Base-by-base conservation (phyloP, 2,329 filamentous ascomycete genomes). In the Cladosporium sphaerospermum region DNA sequence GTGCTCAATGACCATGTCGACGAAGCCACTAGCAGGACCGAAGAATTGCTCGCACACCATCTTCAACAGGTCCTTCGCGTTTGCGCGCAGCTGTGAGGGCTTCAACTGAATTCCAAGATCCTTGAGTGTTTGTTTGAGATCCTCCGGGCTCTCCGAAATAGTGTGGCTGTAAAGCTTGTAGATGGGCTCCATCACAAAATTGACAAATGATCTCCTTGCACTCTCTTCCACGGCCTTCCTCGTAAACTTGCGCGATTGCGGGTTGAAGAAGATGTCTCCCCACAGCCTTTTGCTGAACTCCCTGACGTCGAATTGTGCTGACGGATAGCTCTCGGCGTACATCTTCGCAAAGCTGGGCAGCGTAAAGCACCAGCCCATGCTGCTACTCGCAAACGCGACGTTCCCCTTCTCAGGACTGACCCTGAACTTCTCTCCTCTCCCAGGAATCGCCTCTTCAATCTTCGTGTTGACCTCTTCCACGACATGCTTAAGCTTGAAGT, bases 401-500 rank as follows among this genome's bases (percentile, higher is more conserved):
- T 99, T 99, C 57, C 93, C 93, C 73, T 91, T 96, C 67, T 99
- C 93, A 0, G 93, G 93, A 61, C 92, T 97, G 57, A 99, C 72
- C 59, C 93, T 83, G 70, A 82, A 83, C 56, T 80, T 83, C 64
- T 89, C 88, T 28, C 91, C 90, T 62, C 83, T 82, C 2, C 89
- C 86, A 3, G 93, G 92, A 28, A 90, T 78, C 3, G 88, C 86
- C 67, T 88, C 90, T 67, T 95, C 89, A 64, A 99, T 97, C 61
- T 93, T 77, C 1, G 89, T 96, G 72, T 99, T 99, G 71, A 99
- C 91, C 71, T 97, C 89, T 70, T 99, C 93, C 50, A 99, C 83
- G n/a, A 96, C 90, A 69, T 97, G 91, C 73, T 96, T 97, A 52
- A 99, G 78, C 77, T 99, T 99, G 78, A 96, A 97, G 74, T 99